These are phyloP conservation scores for Claviceps lovelessii DNA, from an alignment of 2,329 filamentous ascomycete genomes.

Conservation along the genomic window DNA sequence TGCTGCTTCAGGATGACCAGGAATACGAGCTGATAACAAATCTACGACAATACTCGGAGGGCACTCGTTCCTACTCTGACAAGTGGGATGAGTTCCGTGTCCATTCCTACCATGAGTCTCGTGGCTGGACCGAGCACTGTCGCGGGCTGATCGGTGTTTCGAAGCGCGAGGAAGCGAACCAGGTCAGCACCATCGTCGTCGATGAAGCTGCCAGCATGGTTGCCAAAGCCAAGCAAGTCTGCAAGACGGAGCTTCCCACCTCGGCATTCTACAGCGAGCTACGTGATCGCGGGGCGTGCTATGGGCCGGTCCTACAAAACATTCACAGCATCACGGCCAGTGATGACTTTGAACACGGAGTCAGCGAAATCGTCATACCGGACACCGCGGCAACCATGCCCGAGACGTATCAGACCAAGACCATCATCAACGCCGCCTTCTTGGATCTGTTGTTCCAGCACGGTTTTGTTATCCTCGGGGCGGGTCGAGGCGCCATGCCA, in stretches of 20 bases:
- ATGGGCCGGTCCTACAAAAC: constrained; percentile 5
- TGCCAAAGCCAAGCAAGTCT: constrained; percentile 12
- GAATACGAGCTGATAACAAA: constrained; percentile 16
- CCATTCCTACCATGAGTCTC: constrained; percentile 34
- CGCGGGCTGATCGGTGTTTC: constrained; percentile 34
- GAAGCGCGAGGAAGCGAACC: neutral
- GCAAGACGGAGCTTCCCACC: constrained; percentile 2
- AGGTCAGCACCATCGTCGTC: neutral
- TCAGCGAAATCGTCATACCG: constrained; percentile 13
- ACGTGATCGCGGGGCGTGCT: constrained; percentile 12
- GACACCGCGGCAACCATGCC: constrained; percentile 33
- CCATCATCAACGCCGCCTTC: constrained; percentile 31
- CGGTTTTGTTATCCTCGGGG: constrained; percentile 23
- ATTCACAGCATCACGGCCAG: neutral
- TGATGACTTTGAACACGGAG: neutral
- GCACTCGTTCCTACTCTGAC: constrained; percentile 21
- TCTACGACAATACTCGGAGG: constrained; percentile 15
- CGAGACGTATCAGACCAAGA: constrained; percentile 25
- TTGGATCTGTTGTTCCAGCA: constrained; percentile 31
- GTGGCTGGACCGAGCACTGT: constrained; percentile 46
- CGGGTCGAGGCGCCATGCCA: constrained; percentile 15
- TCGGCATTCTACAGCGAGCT: constrained; percentile 13
- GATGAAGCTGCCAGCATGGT: neutral
- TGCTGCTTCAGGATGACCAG: constrained; percentile 1
- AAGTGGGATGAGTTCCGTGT: constrained; percentile 43